Conservation (phyloP, 73 alveolate species). For the Tetrahymena thermophila region DNA sequence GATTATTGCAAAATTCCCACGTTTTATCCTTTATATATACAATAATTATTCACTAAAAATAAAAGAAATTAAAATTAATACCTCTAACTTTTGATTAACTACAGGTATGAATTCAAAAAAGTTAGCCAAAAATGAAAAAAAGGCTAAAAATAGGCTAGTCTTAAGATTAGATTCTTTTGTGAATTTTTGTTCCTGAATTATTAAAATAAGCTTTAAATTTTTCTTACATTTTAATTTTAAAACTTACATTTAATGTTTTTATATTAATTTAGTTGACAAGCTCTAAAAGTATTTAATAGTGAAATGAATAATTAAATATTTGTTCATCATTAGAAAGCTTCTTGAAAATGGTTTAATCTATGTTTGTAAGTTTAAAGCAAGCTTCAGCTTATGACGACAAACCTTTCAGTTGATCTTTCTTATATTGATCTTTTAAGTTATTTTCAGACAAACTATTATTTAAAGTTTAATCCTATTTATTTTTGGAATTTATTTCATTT, state of each 20-base stretch:
- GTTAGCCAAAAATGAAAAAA: background rate
- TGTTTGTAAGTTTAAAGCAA: background rate
- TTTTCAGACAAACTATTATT: background rate
- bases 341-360: background rate
- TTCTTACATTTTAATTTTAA: background rate
- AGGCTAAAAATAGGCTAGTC: background rate
- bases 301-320: background rate
- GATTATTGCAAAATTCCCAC: background rate
- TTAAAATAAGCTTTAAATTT: background rate
- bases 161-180: background rate
- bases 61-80: background rate
- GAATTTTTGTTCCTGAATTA: background rate
- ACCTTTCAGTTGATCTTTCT: background rate
- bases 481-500: background rate
- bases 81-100: background rate
- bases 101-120: background rate
- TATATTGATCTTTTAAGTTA: too few relatives aligned
- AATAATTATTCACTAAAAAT: background rate
- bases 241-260: background rate
- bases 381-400: background rate
- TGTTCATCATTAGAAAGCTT: background rate
- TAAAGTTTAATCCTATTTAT: background rate
- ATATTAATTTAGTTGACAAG: background rate
- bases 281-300: background rate
- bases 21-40: background rate